Evolutionary conservation across 2,329 filamentous ascomycete genomes (phyloP).

Genomic region (Trichoderma pleuroti): DNA sequence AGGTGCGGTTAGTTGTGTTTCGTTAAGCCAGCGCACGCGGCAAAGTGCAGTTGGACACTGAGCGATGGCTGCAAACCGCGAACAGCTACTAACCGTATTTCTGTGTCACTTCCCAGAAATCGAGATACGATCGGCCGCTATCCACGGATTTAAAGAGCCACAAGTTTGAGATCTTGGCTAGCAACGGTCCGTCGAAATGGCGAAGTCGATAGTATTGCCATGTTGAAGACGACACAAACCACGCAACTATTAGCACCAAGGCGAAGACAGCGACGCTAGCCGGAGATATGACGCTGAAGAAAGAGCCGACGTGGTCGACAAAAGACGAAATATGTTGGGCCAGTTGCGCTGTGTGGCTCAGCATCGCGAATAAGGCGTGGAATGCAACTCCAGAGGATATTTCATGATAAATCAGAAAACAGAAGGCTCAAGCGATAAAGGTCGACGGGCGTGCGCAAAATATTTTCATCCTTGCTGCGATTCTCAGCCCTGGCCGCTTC

Average conservation of each 20-base stretch:
- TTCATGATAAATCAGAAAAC: not conserved
- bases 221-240: not conserved
- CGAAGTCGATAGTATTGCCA: constrained; percentile 8
- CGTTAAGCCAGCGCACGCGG: not conserved
- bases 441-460: not conserved
- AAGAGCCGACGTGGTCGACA: not conserved
- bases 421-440: not conserved
- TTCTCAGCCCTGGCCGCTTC: not conserved
- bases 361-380: not conserved
- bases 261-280: not conserved
- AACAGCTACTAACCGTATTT: constrained; percentile 3
- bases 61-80: not conserved
- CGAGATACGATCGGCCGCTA: constrained; percentile 6
- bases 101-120: constrained; percentile 15
- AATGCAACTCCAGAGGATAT: not conserved
- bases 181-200: constrained; percentile 14
- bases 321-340: not conserved
- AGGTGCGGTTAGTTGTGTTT: not conserved
- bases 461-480: not conserved
- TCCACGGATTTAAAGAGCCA: constrained; percentile 3
- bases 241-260: not conserved
- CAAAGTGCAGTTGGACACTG: not conserved
- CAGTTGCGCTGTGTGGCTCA: not conserved
- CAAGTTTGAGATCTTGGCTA: constrained; percentile 4
- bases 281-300: not conserved